phyloP scores from a whole-genome alignment of 129 eudicot species.

The Mikania micrantha region DNA sequence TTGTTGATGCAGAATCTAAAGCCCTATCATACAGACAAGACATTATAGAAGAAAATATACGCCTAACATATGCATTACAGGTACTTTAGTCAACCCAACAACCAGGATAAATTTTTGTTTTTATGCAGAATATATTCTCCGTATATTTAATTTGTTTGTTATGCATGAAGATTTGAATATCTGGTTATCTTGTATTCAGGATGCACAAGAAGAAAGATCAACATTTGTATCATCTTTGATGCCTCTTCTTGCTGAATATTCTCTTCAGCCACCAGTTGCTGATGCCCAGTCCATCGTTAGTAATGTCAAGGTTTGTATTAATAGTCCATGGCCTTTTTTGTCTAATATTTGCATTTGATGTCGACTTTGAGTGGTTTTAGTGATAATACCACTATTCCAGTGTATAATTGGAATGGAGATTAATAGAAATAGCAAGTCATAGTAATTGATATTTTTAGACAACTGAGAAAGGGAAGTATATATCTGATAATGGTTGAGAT shows the following conservation, averaged over 20 bases:
- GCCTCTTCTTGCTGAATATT: slow-evolving; percentile 93
- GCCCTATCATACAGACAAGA: slow-evolving; percentile 95
- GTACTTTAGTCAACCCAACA: slow-evolving; percentile 12
- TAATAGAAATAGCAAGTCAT: background rate
- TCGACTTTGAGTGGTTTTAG: background rate
- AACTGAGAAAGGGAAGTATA: background rate
- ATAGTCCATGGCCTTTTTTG: background rate
- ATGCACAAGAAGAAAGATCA: slow-evolving; percentile 84
- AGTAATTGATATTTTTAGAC: background rate
- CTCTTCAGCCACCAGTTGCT: slow-evolving; percentile 68
- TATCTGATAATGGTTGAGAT: background rate
- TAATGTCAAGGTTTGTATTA: slow-evolving; percentile 62
- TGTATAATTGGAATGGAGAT: background rate
- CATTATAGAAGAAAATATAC: slow-evolving; percentile 92
- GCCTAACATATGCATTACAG: slow-evolving; percentile 90
- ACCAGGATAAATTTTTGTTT: background rate
- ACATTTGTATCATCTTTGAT: slow-evolving; percentile 66
- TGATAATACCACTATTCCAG: background rate
- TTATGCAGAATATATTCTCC: background rate
- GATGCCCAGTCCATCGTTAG: slow-evolving; percentile 91
- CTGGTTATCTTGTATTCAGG: slow-evolving; percentile 40
- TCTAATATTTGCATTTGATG: background rate
- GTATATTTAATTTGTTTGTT: slow-evolving; percentile 22
- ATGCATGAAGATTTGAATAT: background rate
- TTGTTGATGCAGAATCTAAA: slow-evolving; percentile 86